phyloP scores from a whole-genome alignment of 1,139 yeast genomes.

The Oligophagozyma castellii region DNA sequence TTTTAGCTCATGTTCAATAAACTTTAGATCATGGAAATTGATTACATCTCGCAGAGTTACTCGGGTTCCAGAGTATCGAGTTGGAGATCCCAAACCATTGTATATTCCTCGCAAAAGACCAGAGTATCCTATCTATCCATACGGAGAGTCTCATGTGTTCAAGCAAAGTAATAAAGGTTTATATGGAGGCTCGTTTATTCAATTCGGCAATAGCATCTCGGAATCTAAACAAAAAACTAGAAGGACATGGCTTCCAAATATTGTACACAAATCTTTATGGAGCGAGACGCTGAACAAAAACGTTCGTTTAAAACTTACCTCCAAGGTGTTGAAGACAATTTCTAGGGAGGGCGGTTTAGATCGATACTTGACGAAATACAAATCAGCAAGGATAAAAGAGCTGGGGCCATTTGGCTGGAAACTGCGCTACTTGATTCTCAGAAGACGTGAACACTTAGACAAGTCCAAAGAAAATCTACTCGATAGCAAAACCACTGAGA shows the following conservation, averaged over 20 bases:
- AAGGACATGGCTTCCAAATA: slow-evolving; percentile 74
- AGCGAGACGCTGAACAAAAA: slow-evolving; percentile 57
- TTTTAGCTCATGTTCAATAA: slow-evolving; percentile 1
- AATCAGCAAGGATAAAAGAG: slow-evolving; percentile 80
- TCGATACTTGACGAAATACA: slow-evolving; percentile 71
- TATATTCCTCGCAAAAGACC: slow-evolving; percentile 36
- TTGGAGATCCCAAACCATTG: slow-evolving; percentile 34
- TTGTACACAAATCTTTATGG: slow-evolving; percentile 64
- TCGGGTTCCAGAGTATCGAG: slow-evolving; percentile 26
- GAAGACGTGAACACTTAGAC: slow-evolving; percentile 20
- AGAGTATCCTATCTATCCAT: slow-evolving; percentile 65
- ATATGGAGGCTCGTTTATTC: slow-evolving; percentile 77
- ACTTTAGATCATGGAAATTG: slow-evolving; percentile 25
- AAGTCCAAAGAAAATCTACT: slow-evolving; percentile 22
- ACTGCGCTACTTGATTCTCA: slow-evolving; percentile 59
- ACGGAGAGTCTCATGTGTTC: slow-evolving; percentile 62
- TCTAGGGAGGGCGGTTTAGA: slow-evolving; percentile 92
- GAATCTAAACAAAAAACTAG: slow-evolving; percentile 65
- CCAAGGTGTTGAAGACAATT: slow-evolving; percentile 74
- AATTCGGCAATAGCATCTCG: slow-evolving; percentile 64
- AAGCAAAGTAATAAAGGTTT: slow-evolving; percentile 81
- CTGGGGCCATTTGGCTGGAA: slow-evolving; percentile 89
- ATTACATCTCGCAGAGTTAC: slow-evolving; percentile 30
- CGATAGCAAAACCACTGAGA: slow-evolving; percentile 22
- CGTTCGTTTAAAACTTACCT: slow-evolving; percentile 50